Evolutionary conservation across 495 filamentous ascomycete species (phyloP), one percentile per base, ranked within the genome.

Genomic region (Aspergillus cavernicola): DNA sequence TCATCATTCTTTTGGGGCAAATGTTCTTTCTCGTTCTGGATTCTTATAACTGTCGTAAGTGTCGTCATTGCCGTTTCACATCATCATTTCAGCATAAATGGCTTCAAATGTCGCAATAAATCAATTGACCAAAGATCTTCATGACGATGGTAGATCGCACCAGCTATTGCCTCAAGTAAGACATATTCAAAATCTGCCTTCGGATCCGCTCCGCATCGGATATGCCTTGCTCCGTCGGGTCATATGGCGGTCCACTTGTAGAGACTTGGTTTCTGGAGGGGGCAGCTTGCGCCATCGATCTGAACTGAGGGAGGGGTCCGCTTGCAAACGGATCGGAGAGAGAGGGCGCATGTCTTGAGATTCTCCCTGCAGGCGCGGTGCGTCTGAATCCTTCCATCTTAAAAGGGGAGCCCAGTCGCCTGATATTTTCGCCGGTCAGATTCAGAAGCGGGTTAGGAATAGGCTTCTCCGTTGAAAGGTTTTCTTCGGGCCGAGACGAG

Each of bases 401-500:
- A 63, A 82, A 82, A 12, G 79, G 79, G 11, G 79, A 82, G 41
- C 78, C 77, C 37, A 82, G 65, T 37, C 76, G 73, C 45, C 72
- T 76, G 33, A 74, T 71, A 26, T 64, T 65, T 42, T 77, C 72
- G 7, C 67, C 67, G 15, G 56, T 55, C 6, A 76, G 52, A 29
- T 67, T 71, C 24, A 66, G 52, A 31, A 70, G 52, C 5, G 59
- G 57, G 22, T 68, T 62, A 50, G 57, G 43, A 9, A 62, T 50
- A 16, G 67, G 63, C 51, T 72, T 69, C 31, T 57, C 50, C 10
- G 46, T 33, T 13, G 62, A 50, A 2, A 55, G 55, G 12, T 46
- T 58, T 38, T 69, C 66, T 15, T 71, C 70, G 13, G 59, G 51
- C n/a, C 63, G 64, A 43, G 64, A 71, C 29, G 62, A 71, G 45